A percentile compares a stretch with the other conserved stretches of the same genome.
phyloP scores from a whole-genome alignment of 1,139 yeast species.

The Geotrichum cucujoidarum region DNA sequence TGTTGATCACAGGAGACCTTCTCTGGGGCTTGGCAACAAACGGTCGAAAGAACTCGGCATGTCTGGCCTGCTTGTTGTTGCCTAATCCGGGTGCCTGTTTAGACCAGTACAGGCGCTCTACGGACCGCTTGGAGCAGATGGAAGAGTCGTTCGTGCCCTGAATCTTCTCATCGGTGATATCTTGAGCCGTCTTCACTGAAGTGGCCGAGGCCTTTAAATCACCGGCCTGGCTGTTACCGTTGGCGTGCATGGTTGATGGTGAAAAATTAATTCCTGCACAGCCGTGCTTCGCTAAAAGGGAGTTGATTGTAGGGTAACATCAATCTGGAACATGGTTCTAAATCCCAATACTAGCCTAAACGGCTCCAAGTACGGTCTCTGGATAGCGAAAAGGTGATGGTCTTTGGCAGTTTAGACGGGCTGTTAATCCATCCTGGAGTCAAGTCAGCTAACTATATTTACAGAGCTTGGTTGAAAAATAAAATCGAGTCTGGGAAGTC shows the following conservation, averaged over 20 bases:
- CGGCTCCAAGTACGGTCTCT: no score
- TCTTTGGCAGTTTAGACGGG: no score
- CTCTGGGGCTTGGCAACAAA: conserved; percentile 67
- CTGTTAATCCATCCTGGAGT: no score
- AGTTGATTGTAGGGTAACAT: no score
- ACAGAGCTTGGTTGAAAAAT: no score
- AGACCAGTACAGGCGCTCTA: conserved; percentile 56
- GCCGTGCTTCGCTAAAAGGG: no score
- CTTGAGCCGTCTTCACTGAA: conserved; percentile 10
- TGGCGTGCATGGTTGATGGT: conserved; percentile 1
- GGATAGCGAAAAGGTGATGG: no score
- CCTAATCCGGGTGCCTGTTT: conserved; percentile 39
- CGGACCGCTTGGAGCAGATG: conserved; percentile 76
- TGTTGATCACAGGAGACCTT: conserved; percentile 72
- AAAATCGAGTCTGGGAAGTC: no score
- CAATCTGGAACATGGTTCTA: no score
- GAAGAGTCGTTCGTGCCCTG: conserved; percentile 84
- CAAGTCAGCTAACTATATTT: no score
- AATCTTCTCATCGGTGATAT: conserved; percentile 44
- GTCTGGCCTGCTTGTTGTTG: conserved; percentile 14
- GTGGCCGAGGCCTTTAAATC: not conserved
- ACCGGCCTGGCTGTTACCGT: no score
- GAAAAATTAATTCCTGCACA: not conserved
- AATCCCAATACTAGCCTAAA: no score
- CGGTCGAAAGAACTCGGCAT: conserved; percentile 52